Conservation (phyloP, 2,329 filamentous ascomycete genomes). For the Trichoderma citrinoviride region DNA sequence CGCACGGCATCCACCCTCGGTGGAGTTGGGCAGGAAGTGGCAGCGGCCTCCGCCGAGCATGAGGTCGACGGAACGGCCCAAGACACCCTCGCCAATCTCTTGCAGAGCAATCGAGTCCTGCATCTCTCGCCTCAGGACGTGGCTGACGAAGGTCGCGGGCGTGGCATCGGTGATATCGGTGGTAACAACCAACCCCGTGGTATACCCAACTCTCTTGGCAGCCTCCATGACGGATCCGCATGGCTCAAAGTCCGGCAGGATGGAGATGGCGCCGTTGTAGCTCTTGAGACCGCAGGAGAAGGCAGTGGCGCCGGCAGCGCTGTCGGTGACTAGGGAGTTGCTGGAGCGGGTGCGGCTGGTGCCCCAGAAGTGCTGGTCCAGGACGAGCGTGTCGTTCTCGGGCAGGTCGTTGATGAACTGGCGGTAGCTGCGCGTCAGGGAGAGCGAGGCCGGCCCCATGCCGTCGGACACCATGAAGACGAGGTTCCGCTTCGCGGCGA, state of each 20-base stretch:
- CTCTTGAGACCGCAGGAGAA: conserved; percentile 92
- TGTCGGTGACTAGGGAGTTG: conserved; percentile 87
- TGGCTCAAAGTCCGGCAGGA: conserved; percentile 77
- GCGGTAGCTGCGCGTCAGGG: conserved; percentile 80
- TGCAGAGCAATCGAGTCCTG: conserved; percentile 91
- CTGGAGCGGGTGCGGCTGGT: conserved; percentile 82
- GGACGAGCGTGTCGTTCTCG: conserved; percentile 68
- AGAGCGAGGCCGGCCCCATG: conserved; percentile 92
- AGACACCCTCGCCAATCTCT: conserved; percentile 81
- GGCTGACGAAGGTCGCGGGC: conserved; percentile 89
- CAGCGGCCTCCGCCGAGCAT: conserved; percentile 92
- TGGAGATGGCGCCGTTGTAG: conserved; percentile 94
- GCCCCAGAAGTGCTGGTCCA: conserved; percentile 89
- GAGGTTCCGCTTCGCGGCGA: conserved; percentile 74
- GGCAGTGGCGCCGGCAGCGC: conserved; percentile 92
- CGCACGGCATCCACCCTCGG: conserved; percentile 73
- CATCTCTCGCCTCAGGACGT: conserved; percentile 75
- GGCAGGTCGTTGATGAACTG: conserved; percentile 75
- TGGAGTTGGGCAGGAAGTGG: conserved; percentile 84
- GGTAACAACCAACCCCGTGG: conserved; percentile 90
- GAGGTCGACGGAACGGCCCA: conserved; percentile 85
- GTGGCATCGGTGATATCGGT: conserved; percentile 95
- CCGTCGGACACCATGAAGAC: conserved; percentile 99
- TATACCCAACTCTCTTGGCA: conserved; percentile 86
- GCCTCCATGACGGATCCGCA: conserved; percentile 94